Conservation (phyloP, 2,329 filamentous ascomycete species). For the Aureobasidium melanogenum region DNA sequence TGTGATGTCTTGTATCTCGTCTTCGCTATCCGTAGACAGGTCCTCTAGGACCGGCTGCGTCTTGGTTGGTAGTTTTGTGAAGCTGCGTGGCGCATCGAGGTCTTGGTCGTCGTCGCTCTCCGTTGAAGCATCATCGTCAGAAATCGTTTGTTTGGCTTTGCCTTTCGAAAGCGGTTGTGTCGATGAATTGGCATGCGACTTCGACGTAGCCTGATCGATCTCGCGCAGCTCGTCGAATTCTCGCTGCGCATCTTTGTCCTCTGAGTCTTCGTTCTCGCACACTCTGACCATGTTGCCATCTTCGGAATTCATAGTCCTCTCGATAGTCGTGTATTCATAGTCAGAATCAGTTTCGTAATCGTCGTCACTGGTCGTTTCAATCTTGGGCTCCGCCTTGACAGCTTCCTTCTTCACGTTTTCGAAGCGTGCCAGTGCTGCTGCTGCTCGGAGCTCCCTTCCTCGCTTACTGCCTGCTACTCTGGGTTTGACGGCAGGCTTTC, state of each 20-base stretch:
- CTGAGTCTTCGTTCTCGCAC: slow-evolving; percentile 51
- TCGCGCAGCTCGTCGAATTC: slow-evolving; percentile 61
- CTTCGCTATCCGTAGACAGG: slow-evolving; percentile 1
- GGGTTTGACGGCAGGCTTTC: slow-evolving; percentile 45
- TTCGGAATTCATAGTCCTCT: slow-evolving; percentile 54
- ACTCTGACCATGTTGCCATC: slow-evolving; percentile 62
- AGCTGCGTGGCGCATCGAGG: background rate
- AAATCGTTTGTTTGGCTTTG: background rate
- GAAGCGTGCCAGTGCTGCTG: slow-evolving; percentile 67
- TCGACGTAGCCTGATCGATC: slow-evolving; percentile 23
- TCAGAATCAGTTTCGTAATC: slow-evolving; percentile 39
- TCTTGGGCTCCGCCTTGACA: slow-evolving; percentile 24
- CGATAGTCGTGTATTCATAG: slow-evolving; percentile 52
- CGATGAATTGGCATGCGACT: background rate
- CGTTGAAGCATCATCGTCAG: background rate
- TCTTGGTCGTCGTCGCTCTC: slow-evolving; percentile 1
- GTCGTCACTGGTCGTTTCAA: slow-evolving; percentile 31
- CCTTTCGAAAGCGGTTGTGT: background rate
- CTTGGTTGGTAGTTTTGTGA: background rate
- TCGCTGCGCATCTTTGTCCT: slow-evolving; percentile 49
- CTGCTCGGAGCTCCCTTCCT: slow-evolving; percentile 66
- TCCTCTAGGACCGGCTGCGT: background rate
- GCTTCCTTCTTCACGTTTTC: slow-evolving; percentile 38
- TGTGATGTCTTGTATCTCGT: background rate
- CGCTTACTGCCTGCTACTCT: slow-evolving; percentile 65